Base-by-base conservation (phyloP, 2,329 filamentous ascomycete species). In the Fonsecaea multimorphosa region DNA sequence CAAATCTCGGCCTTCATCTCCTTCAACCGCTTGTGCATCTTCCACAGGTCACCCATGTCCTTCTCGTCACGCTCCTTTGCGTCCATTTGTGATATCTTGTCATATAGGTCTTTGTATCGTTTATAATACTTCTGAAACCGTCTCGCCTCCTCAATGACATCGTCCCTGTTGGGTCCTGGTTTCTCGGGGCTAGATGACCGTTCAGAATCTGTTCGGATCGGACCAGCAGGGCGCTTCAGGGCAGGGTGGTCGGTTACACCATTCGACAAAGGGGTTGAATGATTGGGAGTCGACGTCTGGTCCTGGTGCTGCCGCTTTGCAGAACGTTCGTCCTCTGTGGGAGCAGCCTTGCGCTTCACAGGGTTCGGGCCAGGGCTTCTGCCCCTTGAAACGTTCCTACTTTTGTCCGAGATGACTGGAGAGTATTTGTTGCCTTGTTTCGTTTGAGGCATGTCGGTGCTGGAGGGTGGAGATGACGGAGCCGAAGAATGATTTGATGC, bases 111-210 rank as follows among this genome's bases (percentile, higher is more conserved):
- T 70, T 82, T 81, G 71, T 89, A 89, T 63, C 81, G 82, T 38
- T 83, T 82, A 72, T 89, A 88, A 67, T 83, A 83, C 60, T 78
- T 78, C 72, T 87, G 86, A 75, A 89, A 89, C 56, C 78, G 79
- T 69, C 79, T 78, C 2, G 81, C 82, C 19, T 72, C 68, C 16
- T 60, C 59, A n/a, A 70, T 66, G 11, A 72, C 55, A 31, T 73
- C 74, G 63, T 77, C 75, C 19, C 79, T 77, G 60, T 79, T 81
- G 40, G 78, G 76, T 49, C 73, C 76, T 55, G 80, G 70, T 58
- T 78, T 76, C 65, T 80, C 72, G 14, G 69, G 65, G 24, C 56
- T 65, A 1, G 70, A 66, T 46, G 68, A 68, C 32, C 66, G 66
- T 46, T 68, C 69, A 4, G 70, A 70, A 9, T 70, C 68, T 27